A percentile compares a stretch with the other conserved stretches of the same genome.
Evolutionary conservation across 2,329 filamentous ascomycete genomes (phyloP).

Genomic region (Malbranchea cinnamomea): DNA sequence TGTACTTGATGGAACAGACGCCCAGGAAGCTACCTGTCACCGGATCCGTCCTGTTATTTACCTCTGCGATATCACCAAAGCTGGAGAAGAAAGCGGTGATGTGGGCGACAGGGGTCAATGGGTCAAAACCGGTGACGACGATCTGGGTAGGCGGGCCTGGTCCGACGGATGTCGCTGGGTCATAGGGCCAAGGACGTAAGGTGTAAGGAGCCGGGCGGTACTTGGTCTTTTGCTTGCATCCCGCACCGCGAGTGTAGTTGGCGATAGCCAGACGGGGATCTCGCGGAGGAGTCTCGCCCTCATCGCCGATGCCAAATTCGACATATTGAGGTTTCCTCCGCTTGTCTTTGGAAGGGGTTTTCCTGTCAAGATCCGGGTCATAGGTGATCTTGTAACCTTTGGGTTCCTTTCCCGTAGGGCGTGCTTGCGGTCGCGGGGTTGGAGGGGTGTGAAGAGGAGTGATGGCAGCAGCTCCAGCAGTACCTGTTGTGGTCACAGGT

Average conservation of each 20-base stretch:
- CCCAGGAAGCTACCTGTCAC: slow-evolving; percentile 88
- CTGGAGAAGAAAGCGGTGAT: slow-evolving; percentile 61
- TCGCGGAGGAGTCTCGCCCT: slow-evolving; percentile 54
- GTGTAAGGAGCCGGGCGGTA: slow-evolving; percentile 62
- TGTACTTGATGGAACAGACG: slow-evolving; percentile 81
- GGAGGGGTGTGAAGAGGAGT: slow-evolving; percentile 29
- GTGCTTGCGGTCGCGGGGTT: slow-evolving; percentile 34
- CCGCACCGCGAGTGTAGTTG: slow-evolving; percentile 47
- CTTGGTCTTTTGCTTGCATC: slow-evolving; percentile 54
- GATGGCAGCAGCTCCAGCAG: slow-evolving; percentile 21
- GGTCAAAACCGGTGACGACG: slow-evolving; percentile 92
- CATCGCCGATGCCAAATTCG: slow-evolving; percentile 40
- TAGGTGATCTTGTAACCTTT: slow-evolving; percentile 46
- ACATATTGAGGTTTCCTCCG: slow-evolving; percentile 39
- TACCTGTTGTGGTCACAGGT: slow-evolving; percentile 16
- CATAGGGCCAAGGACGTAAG: slow-evolving; percentile 66
- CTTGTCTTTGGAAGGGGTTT: slow-evolving; percentile 40
- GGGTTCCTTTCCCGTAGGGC: slow-evolving; percentile 35
- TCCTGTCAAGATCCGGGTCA: slow-evolving; percentile 48
- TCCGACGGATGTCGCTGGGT: slow-evolving; percentile 68
- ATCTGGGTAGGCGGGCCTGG: slow-evolving; percentile 82
- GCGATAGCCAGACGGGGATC: slow-evolving; percentile 66
- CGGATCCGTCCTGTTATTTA: slow-evolving; percentile 89
- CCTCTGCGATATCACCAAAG: slow-evolving; percentile 76
- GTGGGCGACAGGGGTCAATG: slow-evolving; percentile 64